phyloP scores from a whole-genome alignment of 441 rosid species.

The Adansonia grandidieri region DNA sequence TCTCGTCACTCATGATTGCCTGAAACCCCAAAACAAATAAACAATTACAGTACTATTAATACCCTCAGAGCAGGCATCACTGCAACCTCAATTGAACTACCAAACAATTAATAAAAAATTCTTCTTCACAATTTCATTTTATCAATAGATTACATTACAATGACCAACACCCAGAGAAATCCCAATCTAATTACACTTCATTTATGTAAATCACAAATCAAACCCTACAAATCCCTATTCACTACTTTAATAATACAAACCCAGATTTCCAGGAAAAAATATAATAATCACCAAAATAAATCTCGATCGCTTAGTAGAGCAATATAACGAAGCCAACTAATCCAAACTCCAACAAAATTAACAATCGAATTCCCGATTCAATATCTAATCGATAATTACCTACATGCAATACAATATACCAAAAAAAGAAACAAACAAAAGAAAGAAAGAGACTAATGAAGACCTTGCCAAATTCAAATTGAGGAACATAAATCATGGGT shows the following conservation, averaged over 20 bases:
- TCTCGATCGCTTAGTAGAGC: not conserved
- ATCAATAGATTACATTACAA: too few relatives aligned
- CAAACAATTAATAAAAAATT: not conserved
- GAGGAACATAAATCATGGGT: not conserved
- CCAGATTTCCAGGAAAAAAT: not conserved
- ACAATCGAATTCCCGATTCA: constrained; percentile 1
- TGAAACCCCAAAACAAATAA: constrained; percentile 20
- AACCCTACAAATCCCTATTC: constrained; percentile 20
- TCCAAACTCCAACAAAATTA: not conserved
- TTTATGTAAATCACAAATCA: not conserved
- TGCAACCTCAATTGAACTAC: not conserved
- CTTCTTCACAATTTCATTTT: not conserved
- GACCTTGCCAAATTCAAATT: not conserved
- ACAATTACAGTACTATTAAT: not conserved
- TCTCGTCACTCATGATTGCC: constrained; percentile 79
- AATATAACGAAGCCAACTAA: not conserved
- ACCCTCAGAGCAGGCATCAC: not conserved
- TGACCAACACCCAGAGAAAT: too few relatives aligned
- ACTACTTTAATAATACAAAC: constrained; percentile 15
- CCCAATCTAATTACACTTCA: too few relatives aligned
- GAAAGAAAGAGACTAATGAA: not conserved
- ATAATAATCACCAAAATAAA: not conserved
- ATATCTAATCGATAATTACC: constrained; percentile 21
- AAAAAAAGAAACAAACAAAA: not conserved
- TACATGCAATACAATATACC: constrained; percentile 28